Base-by-base conservation (phyloP, 805 yeast species). In the Candida montana region DNA sequence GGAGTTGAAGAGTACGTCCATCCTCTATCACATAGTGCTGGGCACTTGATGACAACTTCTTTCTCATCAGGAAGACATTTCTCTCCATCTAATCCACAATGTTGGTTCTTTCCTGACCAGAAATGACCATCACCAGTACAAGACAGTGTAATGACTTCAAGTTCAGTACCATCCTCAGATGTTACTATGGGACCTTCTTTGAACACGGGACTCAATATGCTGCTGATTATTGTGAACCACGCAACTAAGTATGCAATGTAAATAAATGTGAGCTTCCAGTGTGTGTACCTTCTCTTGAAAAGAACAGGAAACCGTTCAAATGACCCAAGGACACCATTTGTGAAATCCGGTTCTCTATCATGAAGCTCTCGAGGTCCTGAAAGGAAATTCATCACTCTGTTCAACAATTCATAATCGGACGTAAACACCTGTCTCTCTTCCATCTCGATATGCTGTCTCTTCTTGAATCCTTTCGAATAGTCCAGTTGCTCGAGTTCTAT, bases 11-110 rank as follows among this genome's bases (percentile, higher is more conserved):
- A 77, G 58, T 80, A 90, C 0, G 87, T 74, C 80, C 84, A 78
- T 29, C 89, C 79, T 26, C 82, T 65, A 50, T 82, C 88, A 62
- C 98, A 90, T 27, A 89, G 65, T 0, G 96, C 95, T 0, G 96
- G 96, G 60, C 98, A 90, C 50, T 88, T 69, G 54, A 89, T 70
- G 4, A 73, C 59, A 21, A 82, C 70, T 1, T 57, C 62, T 61
- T 96, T 88, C 7, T 65, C 31, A 7, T 31, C 37, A 3, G 45
- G 45, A 6, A 30, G 11, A 34, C 50, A 47, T 3, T 10, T 47
- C n/a, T 65, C 59, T 2, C 81, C 95, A 49, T 81, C 67, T 9
- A 81, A 50, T 0, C 96, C 96, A 68, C 96, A 90, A 1, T 67
- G 71, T 9, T 75, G 77, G 53, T 83, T 84, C 42, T 79, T 82